phyloP scores from a whole-genome alignment of 495 filamentous ascomycete genomes.

The Neurospora sp. region DNA sequence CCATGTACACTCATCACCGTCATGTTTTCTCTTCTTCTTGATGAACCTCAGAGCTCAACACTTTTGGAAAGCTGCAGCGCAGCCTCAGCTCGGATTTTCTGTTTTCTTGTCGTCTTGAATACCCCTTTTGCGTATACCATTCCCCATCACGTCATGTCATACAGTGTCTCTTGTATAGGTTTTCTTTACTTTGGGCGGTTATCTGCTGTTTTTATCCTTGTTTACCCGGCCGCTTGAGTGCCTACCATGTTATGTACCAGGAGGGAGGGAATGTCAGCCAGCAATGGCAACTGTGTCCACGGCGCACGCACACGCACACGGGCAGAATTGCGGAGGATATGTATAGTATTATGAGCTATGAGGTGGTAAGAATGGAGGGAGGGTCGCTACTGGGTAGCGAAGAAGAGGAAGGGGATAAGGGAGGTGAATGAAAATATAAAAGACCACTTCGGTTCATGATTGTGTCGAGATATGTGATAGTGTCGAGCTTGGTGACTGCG shows the following conservation, averaged over 20 bases:
- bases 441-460: background rate
- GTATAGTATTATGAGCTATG: background rate
- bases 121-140: background rate
- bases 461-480: background rate
- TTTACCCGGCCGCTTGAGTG: background rate
- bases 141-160: background rate
- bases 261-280: background rate
- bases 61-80: constrained; percentile 4
- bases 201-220: background rate
- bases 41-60: background rate
- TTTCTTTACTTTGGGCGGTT: background rate
- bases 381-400: background rate
- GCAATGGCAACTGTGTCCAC: background rate
- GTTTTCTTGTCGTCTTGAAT: background rate
- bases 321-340: background rate
- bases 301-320: background rate
- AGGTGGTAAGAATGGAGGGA: background rate
- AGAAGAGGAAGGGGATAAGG: background rate
- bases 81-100: background rate
- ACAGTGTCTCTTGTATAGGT: background rate
- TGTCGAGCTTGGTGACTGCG: background rate
- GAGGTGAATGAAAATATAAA: background rate
- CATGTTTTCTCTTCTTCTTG: background rate
- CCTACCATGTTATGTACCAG: background rate
- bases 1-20: background rate